Evolutionary conservation across 1,139 yeast species (phyloP), one percentile per base, ranked within the genome.

Genomic region (Sugiyamaella grinbergsii): DNA sequence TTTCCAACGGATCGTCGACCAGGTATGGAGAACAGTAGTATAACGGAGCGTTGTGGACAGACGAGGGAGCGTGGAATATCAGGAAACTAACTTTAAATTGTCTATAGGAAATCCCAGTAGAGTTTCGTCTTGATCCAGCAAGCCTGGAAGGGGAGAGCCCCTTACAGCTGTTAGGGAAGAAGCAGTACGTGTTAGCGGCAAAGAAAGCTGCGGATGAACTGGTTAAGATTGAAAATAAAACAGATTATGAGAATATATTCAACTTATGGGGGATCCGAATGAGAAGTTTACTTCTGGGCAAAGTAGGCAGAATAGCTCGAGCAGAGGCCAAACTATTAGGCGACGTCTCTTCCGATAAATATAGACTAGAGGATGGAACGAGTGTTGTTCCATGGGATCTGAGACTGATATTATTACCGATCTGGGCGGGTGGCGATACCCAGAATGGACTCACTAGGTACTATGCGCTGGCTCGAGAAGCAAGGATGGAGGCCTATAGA

Each of bases 331-430:
- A 55, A 13, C 48, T 49, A 5, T 45, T 63, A 6, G 66, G 63
- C 16, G 66, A 63, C 32, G 50, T 62, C 22, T 55, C 59, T 4
- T 40, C 58, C 1, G 60, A 55, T 29, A 47, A 52, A 18, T 63
- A 58, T 42, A 47, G 67, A n/a, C 24, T 55, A 4, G 51, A 55
- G 7, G 56, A 57, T 28, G 66, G 64, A n/a, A 56, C 55, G 10
- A 57, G 61, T 23, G 48, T 62, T 8, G 62, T 62, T 11, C 69
- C 70, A 1, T 66, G 69, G 69, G 57, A 59, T 3, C 50, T 65
- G n/a, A 52, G 69, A 16, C 49, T 65, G 11, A 36, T 63, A 15
- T 47, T 60, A 8, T 56, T 61, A 6, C 55, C 62, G 22, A 48
- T 63, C 15, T 66, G 62, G 48, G 54, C 62, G 8, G 47, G 47